A percentile compares a stretch with the other conserved stretches of the same genome.
Conservation (phyloP, 306 rosid species). For the Cucurbita moschata region DNA sequence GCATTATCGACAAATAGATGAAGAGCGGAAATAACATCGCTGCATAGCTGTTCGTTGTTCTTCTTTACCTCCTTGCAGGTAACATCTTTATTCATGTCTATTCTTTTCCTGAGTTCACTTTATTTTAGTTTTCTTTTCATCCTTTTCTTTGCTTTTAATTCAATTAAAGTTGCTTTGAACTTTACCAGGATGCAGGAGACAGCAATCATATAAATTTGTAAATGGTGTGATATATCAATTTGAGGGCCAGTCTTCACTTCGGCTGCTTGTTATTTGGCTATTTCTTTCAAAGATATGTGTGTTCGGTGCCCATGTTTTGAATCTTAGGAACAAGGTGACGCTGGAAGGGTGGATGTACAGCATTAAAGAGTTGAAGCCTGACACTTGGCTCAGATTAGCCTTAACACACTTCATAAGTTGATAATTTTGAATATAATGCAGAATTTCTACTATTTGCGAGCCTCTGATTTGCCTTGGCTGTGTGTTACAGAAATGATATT, state of each 20-base stretch:
- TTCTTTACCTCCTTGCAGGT: neutral
- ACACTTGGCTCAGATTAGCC: neutral
- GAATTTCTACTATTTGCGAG: neutral
- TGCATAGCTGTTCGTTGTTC: neutral
- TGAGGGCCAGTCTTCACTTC: neutral
- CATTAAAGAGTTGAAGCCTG: neutral
- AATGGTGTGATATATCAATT: neutral
- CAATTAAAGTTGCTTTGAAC: neutral
- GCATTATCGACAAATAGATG: slow-evolving; percentile 30
- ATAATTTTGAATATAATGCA: neutral
- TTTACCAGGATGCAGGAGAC: slow-evolving; percentile 4
- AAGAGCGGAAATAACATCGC: slow-evolving; percentile 5
- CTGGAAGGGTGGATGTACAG: neutral
- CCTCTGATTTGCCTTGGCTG: neutral
- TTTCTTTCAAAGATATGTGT: neutral
- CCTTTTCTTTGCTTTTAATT: neutral
- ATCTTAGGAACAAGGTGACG: neutral
- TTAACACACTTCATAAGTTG: neutral
- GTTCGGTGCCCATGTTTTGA: neutral
- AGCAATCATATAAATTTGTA: neutral
- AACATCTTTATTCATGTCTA: neutral
- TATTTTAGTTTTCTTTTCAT: neutral
- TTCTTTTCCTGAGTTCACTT: neutral
- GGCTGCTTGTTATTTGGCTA: neutral
- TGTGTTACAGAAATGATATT: neutral